These are phyloP conservation scores for Fusarium brevicatenulatum DNA, from an alignment of 2,329 filamentous ascomycete genomes.

Conservation along the genomic window DNA sequence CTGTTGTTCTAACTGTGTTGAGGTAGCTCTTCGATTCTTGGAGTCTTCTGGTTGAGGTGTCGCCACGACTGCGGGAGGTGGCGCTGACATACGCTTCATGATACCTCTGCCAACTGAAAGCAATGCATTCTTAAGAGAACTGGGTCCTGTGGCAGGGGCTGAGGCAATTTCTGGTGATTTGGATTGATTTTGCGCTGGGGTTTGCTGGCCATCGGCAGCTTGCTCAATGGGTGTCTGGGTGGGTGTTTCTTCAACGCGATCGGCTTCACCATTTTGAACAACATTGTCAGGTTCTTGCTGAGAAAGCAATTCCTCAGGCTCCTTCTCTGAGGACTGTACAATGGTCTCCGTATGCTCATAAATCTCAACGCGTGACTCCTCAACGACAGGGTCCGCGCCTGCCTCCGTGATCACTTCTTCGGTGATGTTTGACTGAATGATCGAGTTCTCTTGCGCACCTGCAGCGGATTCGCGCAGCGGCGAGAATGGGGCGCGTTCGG, in stretches of 20 bases:
- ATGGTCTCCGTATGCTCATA: constrained; percentile 27
- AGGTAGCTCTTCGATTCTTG: neutral
- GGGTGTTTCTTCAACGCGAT: constrained; percentile 28
- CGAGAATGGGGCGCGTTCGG: constrained; percentile 1
- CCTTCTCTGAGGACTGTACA: constrained; percentile 33
- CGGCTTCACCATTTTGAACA: neutral
- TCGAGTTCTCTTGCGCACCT: neutral
- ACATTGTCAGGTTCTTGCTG: neutral
- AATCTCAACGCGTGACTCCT: constrained; percentile 19
- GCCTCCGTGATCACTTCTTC: neutral
- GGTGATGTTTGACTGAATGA: neutral
- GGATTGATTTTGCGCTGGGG: neutral
- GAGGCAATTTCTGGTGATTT: neutral
- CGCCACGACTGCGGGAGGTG: constrained; percentile 8
- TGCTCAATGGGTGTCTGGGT: constrained; percentile 17
- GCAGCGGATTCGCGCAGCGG: constrained; percentile 10
- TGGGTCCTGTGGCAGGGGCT: neutral
- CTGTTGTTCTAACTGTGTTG: constrained; percentile 8
- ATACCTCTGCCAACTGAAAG: constrained; percentile 24
- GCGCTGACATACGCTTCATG: constrained; percentile 33
- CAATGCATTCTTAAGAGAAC: neutral
- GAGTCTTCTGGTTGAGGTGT: neutral
- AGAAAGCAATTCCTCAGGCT: neutral
- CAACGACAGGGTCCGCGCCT: neutral
- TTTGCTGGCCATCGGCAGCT: constrained; percentile 1